These are phyloP conservation scores for Phialophora tarda DNA, from an alignment of 2,329 filamentous ascomycete species.

Conservation along the genomic window DNA sequence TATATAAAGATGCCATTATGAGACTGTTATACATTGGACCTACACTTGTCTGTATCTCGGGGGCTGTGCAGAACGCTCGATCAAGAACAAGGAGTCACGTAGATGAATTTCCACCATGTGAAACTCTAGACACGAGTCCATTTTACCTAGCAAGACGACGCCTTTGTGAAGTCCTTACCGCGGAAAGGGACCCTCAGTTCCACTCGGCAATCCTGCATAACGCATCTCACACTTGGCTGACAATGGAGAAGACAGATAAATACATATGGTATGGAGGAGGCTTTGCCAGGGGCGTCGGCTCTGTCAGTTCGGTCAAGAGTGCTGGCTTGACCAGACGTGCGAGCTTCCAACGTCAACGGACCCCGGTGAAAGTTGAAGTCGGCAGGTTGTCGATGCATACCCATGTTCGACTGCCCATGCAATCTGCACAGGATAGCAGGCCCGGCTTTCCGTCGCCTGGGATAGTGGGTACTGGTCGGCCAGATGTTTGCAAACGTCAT, in stretches of 20 bases:
- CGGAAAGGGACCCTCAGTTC: neutral
- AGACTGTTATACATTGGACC: constrained; percentile 1
- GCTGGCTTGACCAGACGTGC: neutral
- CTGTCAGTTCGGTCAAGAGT: neutral
- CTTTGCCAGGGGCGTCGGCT: neutral
- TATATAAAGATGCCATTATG: constrained; percentile 4
- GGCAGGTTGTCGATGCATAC: neutral
- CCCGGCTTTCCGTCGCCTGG: neutral
- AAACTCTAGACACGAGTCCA: neutral
- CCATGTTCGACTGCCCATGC: neutral
- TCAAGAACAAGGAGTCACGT: neutral
- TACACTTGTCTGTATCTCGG: neutral
- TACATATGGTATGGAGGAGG: neutral
- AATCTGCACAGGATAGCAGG: neutral
- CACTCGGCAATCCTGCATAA: neutral
- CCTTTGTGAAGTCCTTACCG: neutral
- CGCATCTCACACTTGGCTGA: neutral
- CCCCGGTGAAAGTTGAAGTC: neutral
- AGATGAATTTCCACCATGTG: neutral
- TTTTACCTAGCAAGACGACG: neutral
- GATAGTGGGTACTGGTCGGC: neutral
- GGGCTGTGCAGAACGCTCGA: neutral
- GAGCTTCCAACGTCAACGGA: neutral
- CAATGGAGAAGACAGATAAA: neutral
- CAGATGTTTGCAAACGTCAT: neutral